phyloP scores from a whole-genome alignment of 441 rosid species.

The Eruca vesicaria region DNA sequence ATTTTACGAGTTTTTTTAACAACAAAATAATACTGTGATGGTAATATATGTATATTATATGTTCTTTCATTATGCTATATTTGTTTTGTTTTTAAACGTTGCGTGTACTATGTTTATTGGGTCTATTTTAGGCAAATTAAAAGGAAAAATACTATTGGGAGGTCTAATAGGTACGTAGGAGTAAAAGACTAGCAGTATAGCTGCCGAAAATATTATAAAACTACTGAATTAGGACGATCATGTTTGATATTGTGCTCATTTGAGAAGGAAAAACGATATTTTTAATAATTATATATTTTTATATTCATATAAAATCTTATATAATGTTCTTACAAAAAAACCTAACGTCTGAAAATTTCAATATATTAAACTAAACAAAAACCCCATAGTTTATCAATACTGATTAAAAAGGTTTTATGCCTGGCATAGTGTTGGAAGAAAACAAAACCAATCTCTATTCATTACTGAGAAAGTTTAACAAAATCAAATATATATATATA shows the following conservation, averaged over 20 bases:
- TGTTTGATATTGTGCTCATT: slow-evolving; percentile 24
- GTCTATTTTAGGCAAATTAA: slow-evolving; percentile 10
- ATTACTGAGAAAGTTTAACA: too few relatives aligned
- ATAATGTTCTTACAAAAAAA: neutral
- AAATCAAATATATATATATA: too few relatives aligned
- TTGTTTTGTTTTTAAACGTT: neutral
- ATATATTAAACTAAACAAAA: neutral
- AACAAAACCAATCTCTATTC: too few relatives aligned
- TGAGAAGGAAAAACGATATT: neutral
- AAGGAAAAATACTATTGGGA: slow-evolving; percentile 6
- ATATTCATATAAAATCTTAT: neutral
- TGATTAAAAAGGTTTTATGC: slow-evolving; percentile 3
- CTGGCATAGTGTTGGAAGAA: too few relatives aligned
- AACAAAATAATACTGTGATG: neutral
- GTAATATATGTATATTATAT: neutral
- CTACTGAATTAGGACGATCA: slow-evolving; percentile 32
- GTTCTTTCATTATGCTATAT: neutral
- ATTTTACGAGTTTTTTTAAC: neutral
- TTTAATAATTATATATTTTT: neutral
- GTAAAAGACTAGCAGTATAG: slow-evolving; percentile 20
- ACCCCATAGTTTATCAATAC: neutral
- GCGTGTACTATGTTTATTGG: slow-evolving; percentile 1
- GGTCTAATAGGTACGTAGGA: slow-evolving; percentile 15
- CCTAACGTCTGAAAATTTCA: slow-evolving; percentile 18
- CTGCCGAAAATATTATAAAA: slow-evolving; percentile 20